These are phyloP conservation scores for Brassica carinata DNA, from an alignment of 345 rosid genomes.

Conservation along the genomic window DNA sequence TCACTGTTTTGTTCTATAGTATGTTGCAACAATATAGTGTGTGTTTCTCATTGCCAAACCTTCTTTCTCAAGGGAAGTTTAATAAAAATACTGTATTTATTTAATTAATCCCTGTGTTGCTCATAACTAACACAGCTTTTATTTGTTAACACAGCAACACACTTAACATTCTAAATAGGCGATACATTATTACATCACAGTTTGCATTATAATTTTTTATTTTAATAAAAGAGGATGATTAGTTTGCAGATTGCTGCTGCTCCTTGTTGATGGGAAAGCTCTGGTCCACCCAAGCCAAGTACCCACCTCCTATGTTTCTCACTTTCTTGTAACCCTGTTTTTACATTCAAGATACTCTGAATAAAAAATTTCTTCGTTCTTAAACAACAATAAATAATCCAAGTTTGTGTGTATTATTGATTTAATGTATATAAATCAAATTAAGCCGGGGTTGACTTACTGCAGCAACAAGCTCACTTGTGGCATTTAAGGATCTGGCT, in stretches of 20 bases:
- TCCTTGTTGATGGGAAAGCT: conserved; percentile 50
- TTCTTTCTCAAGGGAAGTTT: not conserved
- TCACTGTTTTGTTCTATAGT: not conserved
- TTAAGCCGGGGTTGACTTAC: conserved; percentile 46
- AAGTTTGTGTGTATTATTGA: not conserved
- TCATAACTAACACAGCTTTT: not conserved
- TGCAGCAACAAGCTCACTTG: conserved; percentile 58
- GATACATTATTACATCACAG: not conserved
- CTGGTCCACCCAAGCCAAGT: conserved; percentile 65
- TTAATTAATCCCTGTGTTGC: not conserved
- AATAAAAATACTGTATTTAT: not conserved
- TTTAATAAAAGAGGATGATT: not conserved
- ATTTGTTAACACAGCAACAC: not conserved
- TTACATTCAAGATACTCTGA: not conserved
- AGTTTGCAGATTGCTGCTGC: conserved; percentile 29
- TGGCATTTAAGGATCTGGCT: conserved; percentile 72
- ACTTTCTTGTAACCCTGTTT: conserved; percentile 73
- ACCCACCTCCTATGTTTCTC: conserved; percentile 81
- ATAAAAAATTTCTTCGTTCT: not conserved
- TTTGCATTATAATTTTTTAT: not conserved
- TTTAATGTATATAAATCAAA: not conserved
- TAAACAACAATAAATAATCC: not conserved
- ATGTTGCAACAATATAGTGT: not conserved
- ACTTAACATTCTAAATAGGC: not conserved
- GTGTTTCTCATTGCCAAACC: not conserved